A percentile compares a stretch with the other conserved stretches of the same genome.
Evolutionary conservation across 169 alveolate species (phyloP).

Genomic region (Besnoitia besnoiti): DNA sequence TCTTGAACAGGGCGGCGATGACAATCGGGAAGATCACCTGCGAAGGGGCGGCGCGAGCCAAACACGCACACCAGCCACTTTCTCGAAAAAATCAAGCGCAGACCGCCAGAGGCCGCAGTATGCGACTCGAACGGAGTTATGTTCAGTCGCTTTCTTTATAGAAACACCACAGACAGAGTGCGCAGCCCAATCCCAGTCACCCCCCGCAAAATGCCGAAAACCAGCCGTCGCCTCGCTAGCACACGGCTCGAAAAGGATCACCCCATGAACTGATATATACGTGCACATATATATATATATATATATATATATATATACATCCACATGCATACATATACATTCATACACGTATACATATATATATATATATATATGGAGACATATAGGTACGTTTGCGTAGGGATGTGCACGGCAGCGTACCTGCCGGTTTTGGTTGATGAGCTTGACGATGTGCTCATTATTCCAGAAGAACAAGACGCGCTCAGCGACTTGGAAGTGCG

Average conservation of each 20-base stretch:
- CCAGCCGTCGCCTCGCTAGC: too few species aligned
- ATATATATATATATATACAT: not conserved
- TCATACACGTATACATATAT: not conserved
- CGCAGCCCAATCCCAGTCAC: too few species aligned
- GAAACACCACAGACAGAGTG: too few species aligned
- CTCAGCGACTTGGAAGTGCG: constrained; percentile 90
- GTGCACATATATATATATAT: too few species aligned
- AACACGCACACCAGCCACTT: too few species aligned
- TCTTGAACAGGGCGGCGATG: constrained; percentile 71
- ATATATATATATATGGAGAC: not conserved
- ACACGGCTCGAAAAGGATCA: too few species aligned
- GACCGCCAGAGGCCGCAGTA: too few species aligned
- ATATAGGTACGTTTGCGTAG: not conserved
- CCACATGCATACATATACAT: not conserved
- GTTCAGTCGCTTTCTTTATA: too few species aligned
- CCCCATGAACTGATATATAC: too few species aligned
- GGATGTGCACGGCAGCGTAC: constrained; percentile 32
- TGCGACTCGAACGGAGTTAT: too few species aligned
- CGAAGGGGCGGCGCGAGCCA: too few species aligned
- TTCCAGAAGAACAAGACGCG: constrained; percentile 92
- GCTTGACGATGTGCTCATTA: constrained; percentile 86
- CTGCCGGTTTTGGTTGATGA: constrained; percentile 80
- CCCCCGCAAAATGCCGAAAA: too few species aligned
- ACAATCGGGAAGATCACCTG: constrained; percentile 74
- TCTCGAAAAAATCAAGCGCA: not conserved